These are phyloP conservation scores for Phaeosphaeria sp. DNA, from an alignment of 2,329 filamentous ascomycete species.

Conservation along the genomic window DNA sequence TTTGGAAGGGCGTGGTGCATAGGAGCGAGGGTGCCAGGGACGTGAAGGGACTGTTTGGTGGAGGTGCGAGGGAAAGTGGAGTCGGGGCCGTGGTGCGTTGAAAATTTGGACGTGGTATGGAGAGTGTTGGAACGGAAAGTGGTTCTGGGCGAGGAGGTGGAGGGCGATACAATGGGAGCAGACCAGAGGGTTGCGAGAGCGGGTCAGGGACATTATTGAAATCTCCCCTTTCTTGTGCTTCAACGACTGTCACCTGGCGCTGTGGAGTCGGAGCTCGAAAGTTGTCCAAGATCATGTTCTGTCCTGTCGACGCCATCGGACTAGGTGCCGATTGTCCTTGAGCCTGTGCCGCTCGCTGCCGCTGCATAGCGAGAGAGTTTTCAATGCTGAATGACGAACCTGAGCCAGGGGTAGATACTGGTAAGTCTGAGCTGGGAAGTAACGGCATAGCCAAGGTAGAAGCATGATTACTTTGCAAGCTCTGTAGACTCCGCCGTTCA, in stretches of 20 bases:
- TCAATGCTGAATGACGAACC: background rate
- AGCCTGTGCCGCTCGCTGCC: background rate
- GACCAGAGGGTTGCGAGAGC: background rate
- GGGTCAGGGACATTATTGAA: background rate
- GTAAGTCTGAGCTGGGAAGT: background rate
- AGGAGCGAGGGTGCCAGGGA: constrained; percentile 14
- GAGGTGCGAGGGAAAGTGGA: background rate
- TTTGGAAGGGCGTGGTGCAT: constrained; percentile 20
- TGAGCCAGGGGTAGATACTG: background rate
- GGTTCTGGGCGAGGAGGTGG: background rate
- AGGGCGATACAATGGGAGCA: background rate
- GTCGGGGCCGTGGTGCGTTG: background rate
- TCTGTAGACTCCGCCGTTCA: background rate
- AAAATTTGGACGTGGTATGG: background rate
- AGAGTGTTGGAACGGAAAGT: background rate
- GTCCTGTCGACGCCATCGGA: background rate
- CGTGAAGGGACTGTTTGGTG: constrained; percentile 12
- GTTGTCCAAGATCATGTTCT: background rate
- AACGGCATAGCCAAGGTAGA: background rate
- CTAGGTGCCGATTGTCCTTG: background rate
- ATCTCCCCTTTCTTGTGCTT: background rate
- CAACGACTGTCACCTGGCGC: background rate
- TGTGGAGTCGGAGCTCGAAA: background rate
- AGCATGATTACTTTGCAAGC: background rate
- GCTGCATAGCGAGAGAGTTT: background rate